phyloP scores from a whole-genome alignment of 352 stramenopile species.

The Aphanomyces invadans region DNA sequence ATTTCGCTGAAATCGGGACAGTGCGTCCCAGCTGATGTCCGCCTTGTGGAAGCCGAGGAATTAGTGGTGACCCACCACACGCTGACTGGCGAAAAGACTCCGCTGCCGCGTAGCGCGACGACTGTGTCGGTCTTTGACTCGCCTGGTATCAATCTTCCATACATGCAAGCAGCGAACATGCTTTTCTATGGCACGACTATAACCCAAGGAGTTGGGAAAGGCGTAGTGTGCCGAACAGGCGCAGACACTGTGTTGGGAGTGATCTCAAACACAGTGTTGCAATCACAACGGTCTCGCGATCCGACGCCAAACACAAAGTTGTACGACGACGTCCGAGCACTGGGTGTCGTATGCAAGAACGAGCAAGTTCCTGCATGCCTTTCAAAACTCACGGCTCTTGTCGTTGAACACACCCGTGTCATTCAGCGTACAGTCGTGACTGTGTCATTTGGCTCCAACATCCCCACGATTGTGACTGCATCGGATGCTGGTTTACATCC shows the following conservation, averaged over 20 bases:
- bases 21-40: conserved; percentile 45
- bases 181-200: conserved; percentile 47
- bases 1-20: conserved; percentile 43
- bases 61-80: conserved; percentile 42
- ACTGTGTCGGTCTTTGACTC: conserved; percentile 44
- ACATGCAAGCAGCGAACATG: conserved; percentile 46
- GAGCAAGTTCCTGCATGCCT: conserved; percentile 30
- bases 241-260: conserved; percentile 39
- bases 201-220: conserved; percentile 35
- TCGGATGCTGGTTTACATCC: conserved; percentile 36
- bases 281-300: conserved; percentile 25
- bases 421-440: conserved; percentile 39
- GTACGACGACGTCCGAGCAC: conserved; percentile 37
- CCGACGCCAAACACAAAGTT: conserved; percentile 32
- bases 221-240: conserved; percentile 42
- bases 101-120: conserved; percentile 27
- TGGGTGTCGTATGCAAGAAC: conserved; percentile 38
- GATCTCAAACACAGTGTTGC: conserved; percentile 34
- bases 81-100: conserved; percentile 26
- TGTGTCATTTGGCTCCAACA: conserved; percentile 37
- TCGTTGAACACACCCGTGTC: conserved; percentile 42
- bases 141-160: conserved; percentile 31
- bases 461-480: conserved; percentile 36
- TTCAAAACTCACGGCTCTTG: conserved; percentile 31
- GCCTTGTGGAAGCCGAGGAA: conserved; percentile 40